Percentiles rank a stretch among this genome's conserved stretches.
These are phyloP conservation scores for Cylindrotheca closterium DNA, from an alignment of 108 stramenopile species.

Conservation along the genomic window DNA sequence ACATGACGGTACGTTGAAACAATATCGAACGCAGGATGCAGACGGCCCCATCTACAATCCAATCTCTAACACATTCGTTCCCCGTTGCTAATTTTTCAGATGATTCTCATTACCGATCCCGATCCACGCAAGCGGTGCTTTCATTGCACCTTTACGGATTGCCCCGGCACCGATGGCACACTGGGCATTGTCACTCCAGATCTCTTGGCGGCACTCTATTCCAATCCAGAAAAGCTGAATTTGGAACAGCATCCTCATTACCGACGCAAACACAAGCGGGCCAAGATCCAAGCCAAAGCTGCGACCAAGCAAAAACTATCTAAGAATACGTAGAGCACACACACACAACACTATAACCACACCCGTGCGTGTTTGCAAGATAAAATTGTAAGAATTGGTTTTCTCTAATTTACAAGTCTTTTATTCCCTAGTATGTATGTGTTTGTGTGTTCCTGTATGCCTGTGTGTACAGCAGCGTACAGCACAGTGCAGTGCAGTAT, in stretches of 20 bases:
- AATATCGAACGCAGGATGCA: not conserved
- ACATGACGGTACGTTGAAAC: slow-evolving; percentile 23
- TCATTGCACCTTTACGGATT: slow-evolving; percentile 74
- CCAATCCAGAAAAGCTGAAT: not conserved
- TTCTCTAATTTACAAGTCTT: not conserved
- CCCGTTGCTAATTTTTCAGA: no score
- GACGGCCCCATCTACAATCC: no score
- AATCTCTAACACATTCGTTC: no score
- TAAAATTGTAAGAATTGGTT: no score
- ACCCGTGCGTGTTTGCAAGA: no score
- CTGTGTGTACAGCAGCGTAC: not conserved
- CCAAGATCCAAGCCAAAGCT: not conserved
- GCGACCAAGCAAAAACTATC: not conserved
- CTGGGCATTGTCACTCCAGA: slow-evolving; percentile 67
- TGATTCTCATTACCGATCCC: slow-evolving; percentile 68
- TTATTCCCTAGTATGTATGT: no score
- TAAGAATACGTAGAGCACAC: no score
- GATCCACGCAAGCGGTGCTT: slow-evolving; percentile 75
- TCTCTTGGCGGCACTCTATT: slow-evolving; percentile 52
- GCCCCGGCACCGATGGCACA: slow-evolving; percentile 52
- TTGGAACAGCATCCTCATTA: slow-evolving; percentile 1
- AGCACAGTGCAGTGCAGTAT: no score
- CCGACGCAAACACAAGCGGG: not conserved
- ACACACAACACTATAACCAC: no score
- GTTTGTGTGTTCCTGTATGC: no score